Evolutionary conservation across 768 basidiomycete genomes (phyloP), one percentile per base, ranked within the genome.

Genomic region (Boletus rubescentipes): DNA sequence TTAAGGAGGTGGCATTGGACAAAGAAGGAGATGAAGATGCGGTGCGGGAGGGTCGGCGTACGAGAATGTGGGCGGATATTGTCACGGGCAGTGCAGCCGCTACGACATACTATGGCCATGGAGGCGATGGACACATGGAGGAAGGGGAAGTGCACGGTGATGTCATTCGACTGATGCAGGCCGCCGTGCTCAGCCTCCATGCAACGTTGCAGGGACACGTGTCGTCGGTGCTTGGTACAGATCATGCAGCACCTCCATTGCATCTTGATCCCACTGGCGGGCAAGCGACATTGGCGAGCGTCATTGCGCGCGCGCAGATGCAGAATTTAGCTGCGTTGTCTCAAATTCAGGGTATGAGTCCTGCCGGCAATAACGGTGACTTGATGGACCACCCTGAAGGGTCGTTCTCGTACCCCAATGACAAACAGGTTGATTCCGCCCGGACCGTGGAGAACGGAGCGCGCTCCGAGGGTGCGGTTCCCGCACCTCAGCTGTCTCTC

Each of bases 241-340:
- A 66, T 35, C 72, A 71, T 26, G 58, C 61, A 1, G 61, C 66
- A 9, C 70, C 70, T 7, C 61, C 72, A 11, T 46, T 65, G 31
- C 63, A 70, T 9, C 63, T 67, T 36, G 81, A 80, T 67, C 74
- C 81, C 14, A 68, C 79, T 18, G 77, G 73, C 31, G 80, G 85
- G 9, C 85, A 87, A 63, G 82, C 85, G 34, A 89, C 86, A 0
- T 63, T 89, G 43, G 86, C 87, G 9, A 85, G 86, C 53, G 82
- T 87, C 36, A 85, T 89, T 52, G 85, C 87, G 9, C 82, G 80
- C n/a, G 85, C 83, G 7, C 86, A 87, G 60, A 74, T 79, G 47
- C 82, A 81, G 62, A 78, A 67, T 52, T 58, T 76, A 50, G 32
- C 36, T 65, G 70, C 51, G 48, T 60, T 62, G 21, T 2, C 41